Evolutionary conservation across 1,139 yeast species (phyloP).

Genomic region (Candida gigantensis): DNA sequence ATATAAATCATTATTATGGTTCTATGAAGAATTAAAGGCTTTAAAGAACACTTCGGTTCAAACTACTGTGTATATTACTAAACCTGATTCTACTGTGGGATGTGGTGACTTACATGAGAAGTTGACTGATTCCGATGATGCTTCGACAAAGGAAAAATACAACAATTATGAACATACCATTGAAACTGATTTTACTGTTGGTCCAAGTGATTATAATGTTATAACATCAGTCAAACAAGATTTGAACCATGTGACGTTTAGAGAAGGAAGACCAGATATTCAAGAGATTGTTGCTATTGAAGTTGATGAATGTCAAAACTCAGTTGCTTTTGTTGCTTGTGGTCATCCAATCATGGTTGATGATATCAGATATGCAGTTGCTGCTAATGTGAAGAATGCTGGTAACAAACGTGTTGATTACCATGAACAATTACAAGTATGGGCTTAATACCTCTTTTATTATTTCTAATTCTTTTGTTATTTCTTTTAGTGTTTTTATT

Average conservation of each 20-base stretch:
- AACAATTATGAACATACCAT: conserved; percentile 9
- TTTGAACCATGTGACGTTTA: conserved; percentile 29
- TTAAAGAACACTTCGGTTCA: conserved; percentile 25
- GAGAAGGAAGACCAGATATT: conserved; percentile 35
- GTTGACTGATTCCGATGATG: neutral
- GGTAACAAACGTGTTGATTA: conserved; percentile 34
- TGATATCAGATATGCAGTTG: conserved; percentile 26
- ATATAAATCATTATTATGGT: conserved; percentile 31
- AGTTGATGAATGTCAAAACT: conserved; percentile 11
- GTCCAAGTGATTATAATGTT: conserved; percentile 2
- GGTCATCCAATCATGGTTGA: conserved; percentile 57
- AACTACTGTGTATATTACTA: conserved; percentile 32
- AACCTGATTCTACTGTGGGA: conserved; percentile 31
- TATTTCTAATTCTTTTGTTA: neutral
- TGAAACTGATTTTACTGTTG: conserved; percentile 10
- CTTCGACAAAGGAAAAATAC: conserved; percentile 7
- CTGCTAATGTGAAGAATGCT: conserved; percentile 24
- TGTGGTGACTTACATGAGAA: conserved; percentile 6
- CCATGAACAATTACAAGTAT: conserved; percentile 39
- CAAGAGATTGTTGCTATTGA: conserved; percentile 27
- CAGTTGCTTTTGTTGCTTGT: conserved; percentile 46
- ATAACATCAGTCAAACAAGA: conserved; percentile 19
- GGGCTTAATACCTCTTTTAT: neutral
- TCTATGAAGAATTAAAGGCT: conserved; percentile 29
- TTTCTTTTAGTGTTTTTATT: neutral